Evolutionary conservation across 805 yeast species (phyloP), one percentile per base, ranked within the genome.

Genomic region (Maudiozyma barnettii): DNA sequence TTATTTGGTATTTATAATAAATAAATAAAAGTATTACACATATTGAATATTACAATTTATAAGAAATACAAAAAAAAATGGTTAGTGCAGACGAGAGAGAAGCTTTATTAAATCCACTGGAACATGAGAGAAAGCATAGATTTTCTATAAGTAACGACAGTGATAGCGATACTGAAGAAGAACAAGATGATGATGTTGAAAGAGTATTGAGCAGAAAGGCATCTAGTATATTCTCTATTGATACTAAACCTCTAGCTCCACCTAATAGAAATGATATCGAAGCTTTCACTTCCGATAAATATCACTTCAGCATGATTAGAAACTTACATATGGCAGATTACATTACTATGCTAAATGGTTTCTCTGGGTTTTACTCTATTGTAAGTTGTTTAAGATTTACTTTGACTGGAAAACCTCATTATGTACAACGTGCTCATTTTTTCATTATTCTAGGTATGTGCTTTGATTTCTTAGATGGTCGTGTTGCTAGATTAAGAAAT

Each of bases 401-500:
- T 5, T 70, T 80, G 45, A 84, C 91, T 2, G 81, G 79, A 13
- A 72, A 79, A 54, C 68, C 78, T 7, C 84, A 80, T 59, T 84
- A 84, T 63, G 77, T 82, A 30, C 91, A 84, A 68, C 75, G 96
- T 57, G 96, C 98, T 1, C 90, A 89, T 69, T 81, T 84, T 54
- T 88, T 85, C 68, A 87, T 89, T 40, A 74, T 85, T n/a, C 71
- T 91, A 55, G 99, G 99, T 5, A 77, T 91, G 60, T 88, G 93
- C 63, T 91, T 91, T 65, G 99, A 91, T 66, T 89, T 93, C 64
- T 85, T 93, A 64, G 99, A 93, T 64, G 99, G 99, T 33, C 80
- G 95, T 58, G 99, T 91, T 7, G 99, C 99, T 4, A 78, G 99
- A 61, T 76, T 93, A 70, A 79, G 96, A 69, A 84, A 89, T 64